Conservation (phyloP, 2,329 filamentous ascomycete species). For the Talaromyces sp. region DNA sequence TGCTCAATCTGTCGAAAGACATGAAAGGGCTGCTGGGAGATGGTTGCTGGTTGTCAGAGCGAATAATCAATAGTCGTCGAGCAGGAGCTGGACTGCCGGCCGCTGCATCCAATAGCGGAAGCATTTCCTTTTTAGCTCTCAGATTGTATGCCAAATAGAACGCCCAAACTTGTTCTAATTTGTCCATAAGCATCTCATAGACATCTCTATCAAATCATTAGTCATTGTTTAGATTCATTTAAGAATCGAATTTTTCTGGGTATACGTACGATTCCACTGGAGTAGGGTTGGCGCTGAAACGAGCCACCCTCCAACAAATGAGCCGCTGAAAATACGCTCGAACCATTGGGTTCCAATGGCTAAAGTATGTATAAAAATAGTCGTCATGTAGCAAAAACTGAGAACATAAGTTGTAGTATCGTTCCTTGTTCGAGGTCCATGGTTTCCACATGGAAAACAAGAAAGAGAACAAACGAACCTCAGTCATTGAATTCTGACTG, state of each 20-base stretch:
- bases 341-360: constrained; percentile 95
- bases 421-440: constrained; percentile 60
- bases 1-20: constrained; percentile 61
- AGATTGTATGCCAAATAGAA: constrained; percentile 75
- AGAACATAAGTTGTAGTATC: constrained; percentile 68
- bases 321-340: constrained; percentile 88
- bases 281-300: constrained; percentile 65
- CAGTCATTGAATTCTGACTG: constrained; percentile 84
- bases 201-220: constrained; percentile 54
- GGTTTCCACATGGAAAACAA: constrained; percentile 77
- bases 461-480: constrained; percentile 79
- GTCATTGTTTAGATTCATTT: background rate
- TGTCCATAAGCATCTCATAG: constrained; percentile 62
- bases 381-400: constrained; percentile 72
- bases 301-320: constrained; percentile 81
- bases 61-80: constrained; percentile 82
- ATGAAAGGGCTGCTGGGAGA: constrained; percentile 54
- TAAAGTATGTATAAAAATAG: constrained; percentile 78
- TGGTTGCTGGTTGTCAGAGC: constrained; percentile 65
- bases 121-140: constrained; percentile 57
- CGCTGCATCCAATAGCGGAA: constrained; percentile 65
- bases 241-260: background rate
- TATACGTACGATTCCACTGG: constrained; percentile 63
- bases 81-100: constrained; percentile 83
- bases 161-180: constrained; percentile 70